Evolutionary conservation across 192 early-diverging fungal species (phyloP).

Genomic region (Gaertneriomyces semiglobifer): DNA sequence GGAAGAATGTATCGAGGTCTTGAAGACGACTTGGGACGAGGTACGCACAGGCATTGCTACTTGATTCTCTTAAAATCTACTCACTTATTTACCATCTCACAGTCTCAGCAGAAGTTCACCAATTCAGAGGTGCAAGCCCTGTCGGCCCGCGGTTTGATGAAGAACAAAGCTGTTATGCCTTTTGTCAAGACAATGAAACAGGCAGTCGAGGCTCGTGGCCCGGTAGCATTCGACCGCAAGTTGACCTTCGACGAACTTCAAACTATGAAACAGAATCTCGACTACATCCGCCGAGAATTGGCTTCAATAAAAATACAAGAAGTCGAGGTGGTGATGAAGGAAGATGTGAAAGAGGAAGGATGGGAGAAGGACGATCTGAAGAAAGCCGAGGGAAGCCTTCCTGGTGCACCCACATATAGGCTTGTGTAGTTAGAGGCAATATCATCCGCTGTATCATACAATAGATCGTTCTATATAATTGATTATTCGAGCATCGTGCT

Average conservation of each 20-base stretch:
- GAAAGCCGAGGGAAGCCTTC: conserved; percentile 44
- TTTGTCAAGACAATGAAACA: conserved; percentile 86
- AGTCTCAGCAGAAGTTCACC: conserved; percentile 57
- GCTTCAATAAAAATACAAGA: conserved; percentile 33
- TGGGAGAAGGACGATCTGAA: conserved; percentile 36
- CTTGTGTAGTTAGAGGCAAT: conserved; percentile 7
- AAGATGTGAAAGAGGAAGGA: conserved; percentile 20
- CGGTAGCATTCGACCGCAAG: conserved; percentile 73
- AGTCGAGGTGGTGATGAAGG: conserved; percentile 35
- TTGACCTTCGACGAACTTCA: conserved; percentile 79
- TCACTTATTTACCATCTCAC: not conserved
- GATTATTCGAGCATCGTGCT: too few species aligned
- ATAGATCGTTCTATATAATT: too few species aligned
- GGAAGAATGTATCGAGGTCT: conserved; percentile 51
- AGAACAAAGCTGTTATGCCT: conserved; percentile 96
- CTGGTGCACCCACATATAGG: conserved; percentile 46
- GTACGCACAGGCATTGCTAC: not conserved
- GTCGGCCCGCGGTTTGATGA: conserved; percentile 68
- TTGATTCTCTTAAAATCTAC: conserved; percentile 1
- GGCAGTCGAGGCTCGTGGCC: conserved; percentile 58
- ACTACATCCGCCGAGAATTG: conserved; percentile 46
- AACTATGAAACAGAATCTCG: conserved; percentile 54
- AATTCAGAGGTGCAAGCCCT: conserved; percentile 71
- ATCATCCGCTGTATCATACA: too few species aligned
- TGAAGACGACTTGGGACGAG: conserved; percentile 45